phyloP scores from a whole-genome alignment of 306 rosid genomes.

The Begonia peltatifolia region DNA sequence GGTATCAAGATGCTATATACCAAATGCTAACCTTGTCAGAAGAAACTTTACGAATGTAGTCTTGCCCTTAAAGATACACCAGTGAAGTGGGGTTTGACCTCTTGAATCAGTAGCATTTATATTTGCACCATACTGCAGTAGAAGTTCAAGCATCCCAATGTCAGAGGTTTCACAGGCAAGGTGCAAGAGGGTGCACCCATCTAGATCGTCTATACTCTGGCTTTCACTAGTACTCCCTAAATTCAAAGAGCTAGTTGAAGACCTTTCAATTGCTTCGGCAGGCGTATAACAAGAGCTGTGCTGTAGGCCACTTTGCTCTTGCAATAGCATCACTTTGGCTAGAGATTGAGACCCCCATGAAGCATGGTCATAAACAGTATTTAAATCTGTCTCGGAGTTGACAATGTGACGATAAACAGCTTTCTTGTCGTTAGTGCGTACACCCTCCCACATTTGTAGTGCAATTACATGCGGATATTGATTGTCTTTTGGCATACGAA shows the following conservation, averaged over 20 bases:
- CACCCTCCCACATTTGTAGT: conserved; percentile 88
- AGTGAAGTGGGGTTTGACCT: conserved; percentile 78
- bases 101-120: conserved; percentile 59
- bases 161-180: conserved; percentile 92
- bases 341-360: conserved; percentile 57
- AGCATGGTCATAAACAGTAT: conserved; percentile 52
- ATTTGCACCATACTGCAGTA: conserved; percentile 88
- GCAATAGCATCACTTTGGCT: conserved; percentile 84
- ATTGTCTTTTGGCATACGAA: conserved; percentile 65
- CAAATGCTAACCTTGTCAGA: conserved; percentile 56
- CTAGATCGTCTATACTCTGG: conserved; percentile 44
- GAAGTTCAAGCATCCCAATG: conserved; percentile 93
- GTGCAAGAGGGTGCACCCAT: conserved; percentile 82
- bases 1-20: neutral
- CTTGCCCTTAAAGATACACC: conserved; percentile 57
- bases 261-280: conserved; percentile 61
- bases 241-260: conserved; percentile 41
- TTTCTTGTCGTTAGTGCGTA: conserved; percentile 82
- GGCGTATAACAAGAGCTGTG: conserved; percentile 29
- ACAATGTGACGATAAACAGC: conserved; percentile 86
- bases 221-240: conserved; percentile 41
- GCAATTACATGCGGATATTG: conserved; percentile 60
- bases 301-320: conserved; percentile 57
- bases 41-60: conserved; percentile 45
- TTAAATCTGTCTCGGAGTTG: conserved; percentile 68